These are phyloP conservation scores for Umbelopsis sp. DNA, from an alignment of 192 early-diverging fungal genomes.

Conservation along the genomic window DNA sequence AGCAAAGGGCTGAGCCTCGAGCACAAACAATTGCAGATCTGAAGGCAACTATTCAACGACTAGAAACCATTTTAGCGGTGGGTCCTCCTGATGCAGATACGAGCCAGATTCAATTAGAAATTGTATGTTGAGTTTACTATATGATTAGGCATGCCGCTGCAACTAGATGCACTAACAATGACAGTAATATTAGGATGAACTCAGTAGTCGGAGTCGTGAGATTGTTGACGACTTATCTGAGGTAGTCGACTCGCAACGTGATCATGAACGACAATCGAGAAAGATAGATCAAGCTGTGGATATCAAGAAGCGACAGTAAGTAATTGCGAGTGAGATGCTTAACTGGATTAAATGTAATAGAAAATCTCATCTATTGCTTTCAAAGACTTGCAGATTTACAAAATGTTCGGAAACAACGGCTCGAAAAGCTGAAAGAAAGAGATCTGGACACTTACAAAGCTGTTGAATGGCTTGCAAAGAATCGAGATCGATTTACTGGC, in stretches of 20 bases:
- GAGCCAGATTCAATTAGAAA: slow-evolving; percentile 25
- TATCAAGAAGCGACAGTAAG: slow-evolving; percentile 33
- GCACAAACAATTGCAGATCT: slow-evolving; percentile 28
- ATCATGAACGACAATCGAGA: slow-evolving; percentile 31
- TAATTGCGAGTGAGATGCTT: not conserved
- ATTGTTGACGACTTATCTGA: slow-evolving; percentile 33
- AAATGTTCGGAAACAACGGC: slow-evolving; percentile 52
- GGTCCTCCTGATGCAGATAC: slow-evolving; percentile 30
- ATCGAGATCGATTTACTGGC: slow-evolving; percentile 64
- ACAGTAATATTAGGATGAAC: slow-evolving; percentile 22
- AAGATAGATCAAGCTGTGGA: slow-evolving; percentile 16
- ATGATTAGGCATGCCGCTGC: not conserved
- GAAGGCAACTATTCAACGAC: slow-evolving; percentile 35
- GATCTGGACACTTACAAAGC: slow-evolving; percentile 63
- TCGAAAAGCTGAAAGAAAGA: slow-evolving; percentile 50
- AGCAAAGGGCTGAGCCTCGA: slow-evolving; percentile 35
- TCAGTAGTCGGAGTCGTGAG: slow-evolving; percentile 22
- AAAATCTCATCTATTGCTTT: not conserved
- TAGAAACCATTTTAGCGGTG: slow-evolving; percentile 27
- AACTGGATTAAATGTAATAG: too few relatives aligned
- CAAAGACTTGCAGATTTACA: slow-evolving; percentile 61
- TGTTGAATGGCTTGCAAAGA: slow-evolving; percentile 67
- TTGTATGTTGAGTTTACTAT: slow-evolving; percentile 31
- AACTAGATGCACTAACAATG: not conserved
- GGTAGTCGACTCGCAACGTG: slow-evolving; percentile 34